A percentile compares a stretch with the other conserved stretches of the same genome.
These are phyloP conservation scores for Poa pratensis DNA, from an alignment of 176 grass and related monocot species.

Conservation along the genomic window DNA sequence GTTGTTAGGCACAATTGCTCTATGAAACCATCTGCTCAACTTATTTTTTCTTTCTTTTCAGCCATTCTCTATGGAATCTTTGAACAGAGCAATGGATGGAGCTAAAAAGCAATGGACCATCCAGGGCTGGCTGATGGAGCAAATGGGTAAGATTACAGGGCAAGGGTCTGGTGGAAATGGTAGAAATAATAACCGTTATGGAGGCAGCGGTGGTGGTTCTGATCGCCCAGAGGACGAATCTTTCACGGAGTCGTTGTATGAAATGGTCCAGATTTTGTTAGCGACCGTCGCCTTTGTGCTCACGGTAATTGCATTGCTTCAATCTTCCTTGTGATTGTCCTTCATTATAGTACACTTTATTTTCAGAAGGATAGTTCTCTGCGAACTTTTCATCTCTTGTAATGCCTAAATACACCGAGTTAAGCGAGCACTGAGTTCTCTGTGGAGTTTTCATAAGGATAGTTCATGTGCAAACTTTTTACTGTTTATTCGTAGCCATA, in stretches of 20 bases:
- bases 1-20: neutral
- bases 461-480: neutral
- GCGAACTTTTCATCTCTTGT: neutral
- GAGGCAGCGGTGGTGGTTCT: slow-evolving; percentile 53
- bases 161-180: slow-evolving; percentile 59
- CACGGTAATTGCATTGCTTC: slow-evolving; percentile 64
- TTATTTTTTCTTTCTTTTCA: slow-evolving; percentile 40
- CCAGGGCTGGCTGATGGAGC: slow-evolving; percentile 57
- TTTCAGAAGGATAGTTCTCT: neutral
- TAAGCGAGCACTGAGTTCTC: neutral
- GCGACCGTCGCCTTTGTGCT: slow-evolving; percentile 71
- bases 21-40: slow-evolving; percentile 27
- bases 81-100: slow-evolving; percentile 75
- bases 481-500: neutral
- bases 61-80: slow-evolving; percentile 78
- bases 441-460: no score
- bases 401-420: neutral
- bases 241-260: slow-evolving; percentile 76
- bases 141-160: slow-evolving; percentile 50
- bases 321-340: slow-evolving; percentile 12
- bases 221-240: slow-evolving; percentile 58
- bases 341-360: slow-evolving; percentile 26
- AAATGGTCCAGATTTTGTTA: slow-evolving; percentile 75
- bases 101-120: slow-evolving; percentile 56
- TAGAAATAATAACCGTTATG: slow-evolving; percentile 56